Percentiles rank a stretch among this genome's conserved stretches.
Conservation (phyloP, 306 rosid genomes). For the Quercus wislizeni region DNA sequence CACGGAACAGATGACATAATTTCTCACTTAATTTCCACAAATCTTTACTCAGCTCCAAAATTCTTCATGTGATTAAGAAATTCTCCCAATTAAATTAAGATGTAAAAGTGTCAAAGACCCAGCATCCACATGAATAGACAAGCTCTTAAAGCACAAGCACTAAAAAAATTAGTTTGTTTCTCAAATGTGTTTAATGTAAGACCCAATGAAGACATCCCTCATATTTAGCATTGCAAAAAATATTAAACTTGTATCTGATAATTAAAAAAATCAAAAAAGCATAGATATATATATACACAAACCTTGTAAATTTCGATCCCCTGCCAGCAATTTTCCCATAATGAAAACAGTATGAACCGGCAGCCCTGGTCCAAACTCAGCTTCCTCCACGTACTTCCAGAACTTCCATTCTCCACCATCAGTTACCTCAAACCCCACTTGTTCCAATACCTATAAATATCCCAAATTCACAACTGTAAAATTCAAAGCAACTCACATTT, state of each 20-base stretch:
- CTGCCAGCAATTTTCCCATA: conserved; percentile 39
- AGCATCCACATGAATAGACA: too few relatives aligned
- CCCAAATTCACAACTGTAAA: not conserved
- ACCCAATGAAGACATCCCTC: not conserved
- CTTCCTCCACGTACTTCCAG: conserved; percentile 63
- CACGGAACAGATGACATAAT: not conserved
- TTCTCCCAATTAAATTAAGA: not conserved
- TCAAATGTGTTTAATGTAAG: not conserved
- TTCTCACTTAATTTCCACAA: not conserved
- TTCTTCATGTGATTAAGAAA: not conserved
- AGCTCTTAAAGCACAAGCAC: not conserved
- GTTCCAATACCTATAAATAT: conserved; percentile 12
- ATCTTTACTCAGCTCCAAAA: not conserved
- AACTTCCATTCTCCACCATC: conserved; percentile 57
- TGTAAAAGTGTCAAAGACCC: not conserved
- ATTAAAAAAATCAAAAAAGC: not conserved
- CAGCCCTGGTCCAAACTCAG: conserved; percentile 77
- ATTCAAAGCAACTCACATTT: not conserved
- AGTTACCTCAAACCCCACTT: conserved; percentile 37
- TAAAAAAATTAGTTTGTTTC: not conserved
- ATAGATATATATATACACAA: conserved; percentile 1
- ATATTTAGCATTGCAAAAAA: not conserved
- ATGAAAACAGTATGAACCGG: conserved; percentile 60
- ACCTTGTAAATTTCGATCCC: conserved; percentile 46
- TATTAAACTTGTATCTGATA: not conserved